Base-by-base conservation (phyloP, 2,329 filamentous ascomycete genomes). In the Anisogramma anomala region DNA sequence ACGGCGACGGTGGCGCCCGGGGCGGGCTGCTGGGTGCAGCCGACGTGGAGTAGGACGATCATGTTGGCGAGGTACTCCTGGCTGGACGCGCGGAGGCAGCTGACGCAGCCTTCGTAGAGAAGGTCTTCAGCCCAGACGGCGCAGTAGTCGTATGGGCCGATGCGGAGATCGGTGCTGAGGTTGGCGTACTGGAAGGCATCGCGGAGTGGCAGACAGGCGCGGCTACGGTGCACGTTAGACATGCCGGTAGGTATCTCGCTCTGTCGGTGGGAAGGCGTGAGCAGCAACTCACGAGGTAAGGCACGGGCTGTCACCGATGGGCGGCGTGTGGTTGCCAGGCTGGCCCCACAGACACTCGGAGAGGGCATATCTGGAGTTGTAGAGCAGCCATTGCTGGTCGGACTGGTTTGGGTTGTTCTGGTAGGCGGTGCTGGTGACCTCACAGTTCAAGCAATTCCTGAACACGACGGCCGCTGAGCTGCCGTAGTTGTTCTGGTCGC, bases 361-460 rank as follows among this genome's bases (percentile, higher is more conserved):
- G 2, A 69, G 48, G 5, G 72, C 64, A 50, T 68, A 78, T 52
- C 76, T 66, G 39, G 78, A 48, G 48, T 79, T 79, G 48, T 77
- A 79, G 13, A 79, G 56, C 37, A 68, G 58, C 47, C 63, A 68
- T 48, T 74, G 62, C 9, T 71, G 57, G 49, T 81, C 76, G 1
- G 73, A 69, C 42, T 67, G 49, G 11, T 63, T 64, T 14, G 59
- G 53, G 5, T 51, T 57, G 1, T 57, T 50, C n/a, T 23, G 26
- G 17, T 47, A 39, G 49, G 67, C 75, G 4, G 58, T 55, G 55
- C 76, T 79, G 2, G 52, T 54, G 20, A 68, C 52, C 49, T 77
- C 64, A 55, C 74, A 78, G 27, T 61, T 53, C 33, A 76, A 53
- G 50, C 74, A 78, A 15, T 60, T 58, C 49, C 70, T 55, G 48